Percentiles rank a stretch among this genome's conserved stretches.
Evolutionary conservation across 2,329 filamentous ascomycete species (phyloP).

Genomic region (Allantophomopsis cytisporea): DNA sequence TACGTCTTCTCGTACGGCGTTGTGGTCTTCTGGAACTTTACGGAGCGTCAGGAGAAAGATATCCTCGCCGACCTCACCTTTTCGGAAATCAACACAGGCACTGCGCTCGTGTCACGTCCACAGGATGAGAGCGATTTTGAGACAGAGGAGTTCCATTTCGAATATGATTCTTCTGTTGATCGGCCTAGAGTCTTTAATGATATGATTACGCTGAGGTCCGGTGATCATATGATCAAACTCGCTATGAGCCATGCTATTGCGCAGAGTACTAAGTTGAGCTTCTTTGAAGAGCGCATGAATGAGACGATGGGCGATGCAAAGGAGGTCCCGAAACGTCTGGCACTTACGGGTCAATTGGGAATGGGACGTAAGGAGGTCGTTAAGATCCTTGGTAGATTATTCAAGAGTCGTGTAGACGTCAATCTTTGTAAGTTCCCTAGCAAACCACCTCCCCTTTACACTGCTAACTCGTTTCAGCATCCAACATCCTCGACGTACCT

Average conservation of each 20-base stretch:
- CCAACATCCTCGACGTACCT: constrained; percentile 89
- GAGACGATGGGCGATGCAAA: constrained; percentile 89
- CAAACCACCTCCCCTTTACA: not conserved
- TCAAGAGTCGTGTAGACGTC: constrained; percentile 90
- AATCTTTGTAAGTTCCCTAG: constrained; percentile 67
- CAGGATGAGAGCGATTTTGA: constrained; percentile 86
- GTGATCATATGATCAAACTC: constrained; percentile 98
- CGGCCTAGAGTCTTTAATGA: constrained; percentile 93
- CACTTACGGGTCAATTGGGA: constrained; percentile 77
- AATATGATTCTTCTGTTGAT: constrained; percentile 79
- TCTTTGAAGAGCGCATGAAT: constrained; percentile 94
- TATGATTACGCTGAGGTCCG: constrained; percentile 92
- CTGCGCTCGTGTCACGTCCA: constrained; percentile 63
- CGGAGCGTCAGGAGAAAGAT: constrained; percentile 89
- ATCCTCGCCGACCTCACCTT: constrained; percentile 92
- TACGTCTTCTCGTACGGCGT: constrained; percentile 97
- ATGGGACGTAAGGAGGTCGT: constrained; percentile 90
- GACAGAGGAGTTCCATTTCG: constrained; percentile 96
- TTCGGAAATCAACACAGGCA: constrained; percentile 51
- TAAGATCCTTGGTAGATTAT: constrained; percentile 77
- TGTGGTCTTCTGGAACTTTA: constrained; percentile 98
- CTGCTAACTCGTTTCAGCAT: constrained; percentile 39
- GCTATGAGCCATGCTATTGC: constrained; percentile 96
- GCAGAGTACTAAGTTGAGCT: constrained; percentile 90
- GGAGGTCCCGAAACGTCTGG: constrained; percentile 78